Base-by-base conservation (phyloP, 2,329 filamentous ascomycete genomes). In the Trichoderma sp. region DNA sequence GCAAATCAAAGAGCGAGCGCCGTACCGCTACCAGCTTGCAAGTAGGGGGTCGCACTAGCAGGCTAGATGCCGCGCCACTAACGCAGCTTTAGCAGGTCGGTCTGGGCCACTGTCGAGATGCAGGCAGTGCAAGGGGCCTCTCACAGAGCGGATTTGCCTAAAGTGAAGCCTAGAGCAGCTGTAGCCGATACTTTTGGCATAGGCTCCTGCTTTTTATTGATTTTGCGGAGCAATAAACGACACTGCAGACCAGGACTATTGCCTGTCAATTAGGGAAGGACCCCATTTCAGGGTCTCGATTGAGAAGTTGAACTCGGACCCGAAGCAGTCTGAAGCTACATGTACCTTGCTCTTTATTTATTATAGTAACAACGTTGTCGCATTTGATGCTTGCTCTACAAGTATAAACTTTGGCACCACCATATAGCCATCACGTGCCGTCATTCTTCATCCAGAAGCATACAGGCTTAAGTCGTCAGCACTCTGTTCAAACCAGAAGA, bases 71-170 rank as follows among this genome's bases (percentile, higher is more conserved):
- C 61, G 51, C 61, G 52, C 61, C 61, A 56, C 61, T 66, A 66
- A 56, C 61, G 52, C 52, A 66, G 52, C 51, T 66, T 56, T 56
- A 56, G 61, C 54, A 66, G 61, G 61, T 65, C 61, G 61, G 61
- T 55, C 61, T 65, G 34, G 28, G 61, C 16, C 51, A 55, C 61
- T 18, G 34, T 65, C 32, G 34, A 56, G 61, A 56, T 10, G 32
- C 51, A 46, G 26, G n/a, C n/a, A 18, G 34, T 49, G 34, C 52
- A 56, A 16, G 34, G 18, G 16, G 30, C 32, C 13, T 34, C 32
- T 14, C 11, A 26, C n/a, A 13, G 37, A 18, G 39, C 18, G 11
- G 28, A 13, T 52, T 39, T 52, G 30, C 46, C 30, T 49, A 32
- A 16, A 4, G 3, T n/a, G 39, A 61, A 28, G 11, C 16, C 37